Base-by-base conservation (phyloP, 306 rosid species). In the Gynostemma pentaphyllum region DNA sequence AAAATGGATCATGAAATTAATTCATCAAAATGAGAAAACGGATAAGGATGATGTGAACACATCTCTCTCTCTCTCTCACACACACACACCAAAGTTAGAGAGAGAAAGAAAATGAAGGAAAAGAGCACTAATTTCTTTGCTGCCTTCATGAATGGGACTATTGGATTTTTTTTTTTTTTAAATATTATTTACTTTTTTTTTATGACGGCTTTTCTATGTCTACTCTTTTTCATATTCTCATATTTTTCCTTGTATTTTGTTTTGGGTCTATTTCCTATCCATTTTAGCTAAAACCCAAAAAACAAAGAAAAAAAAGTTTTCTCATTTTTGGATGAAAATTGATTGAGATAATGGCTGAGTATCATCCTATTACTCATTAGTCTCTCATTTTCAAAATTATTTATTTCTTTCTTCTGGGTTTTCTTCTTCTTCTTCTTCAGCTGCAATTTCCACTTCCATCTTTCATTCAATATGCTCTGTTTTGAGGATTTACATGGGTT, bases 31-130 rank as follows among this genome's bases (percentile, higher is more conserved):
- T n/a, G n/a, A n/a, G n/a, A 41, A 54, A 82, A 70, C 45, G 75
- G 86, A 84, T 72, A 67, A 82, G 89, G 78, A 85, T 80, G 78
- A 85, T 80, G 87, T 80, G 79, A 81, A 87, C 85, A 55, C n/a
- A n/a, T n/a, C n/a, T n/a, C n/a, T n/a, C n/a, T n/a, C n/a, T n/a
- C n/a, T n/a, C n/a, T n/a, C n/a, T n/a, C n/a, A n/a, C n/a, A n/a
- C n/a, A n/a, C n/a, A n/a, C 63, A 71, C 51, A 47, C 64, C 70
- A 82, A 82, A 77, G 82, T 67, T 67, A 36, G 70, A 23, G 24
- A 56, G 5, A 32, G 21, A 22, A 39, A 69, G 3, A 47, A 16
- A 44, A 14, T 54, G 72, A 76, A 78, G 76, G 76, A 77, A 74
- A 70, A 78, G 78, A 79, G 75, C 80, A 66, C 78, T 80, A 67